Percentiles rank a stretch among this genome's conserved stretches.
These are phyloP conservation scores for Chaetomiaceae sp. DNA, from an alignment of 2,329 filamentous ascomycete species.

Conservation along the genomic window DNA sequence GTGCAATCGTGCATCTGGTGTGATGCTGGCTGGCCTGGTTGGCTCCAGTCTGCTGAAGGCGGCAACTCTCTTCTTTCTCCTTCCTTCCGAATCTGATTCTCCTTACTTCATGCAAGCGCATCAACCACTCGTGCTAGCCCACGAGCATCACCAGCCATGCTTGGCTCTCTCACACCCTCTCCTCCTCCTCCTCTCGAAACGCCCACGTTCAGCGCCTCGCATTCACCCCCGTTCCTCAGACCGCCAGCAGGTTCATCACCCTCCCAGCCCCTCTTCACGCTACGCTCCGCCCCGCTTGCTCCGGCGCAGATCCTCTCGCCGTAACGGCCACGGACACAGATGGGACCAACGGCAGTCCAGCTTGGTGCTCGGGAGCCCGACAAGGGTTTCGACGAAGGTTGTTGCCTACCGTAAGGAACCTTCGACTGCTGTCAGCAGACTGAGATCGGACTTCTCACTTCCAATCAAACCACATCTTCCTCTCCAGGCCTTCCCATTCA, in stretches of 20 bases:
- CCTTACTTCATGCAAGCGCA: too few species aligned
- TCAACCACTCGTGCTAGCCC: too few species aligned
- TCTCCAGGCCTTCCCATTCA: too few species aligned
- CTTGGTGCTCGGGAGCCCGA: slow-evolving; percentile 21
- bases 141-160: too few species aligned
- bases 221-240: background rate
- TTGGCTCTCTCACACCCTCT: background rate
- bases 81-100: too few species aligned
- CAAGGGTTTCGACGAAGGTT: slow-evolving; percentile 27
- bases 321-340: slow-evolving; percentile 47
- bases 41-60: too few species aligned
- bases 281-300: slow-evolving; percentile 42
- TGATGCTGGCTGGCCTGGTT: too few species aligned
- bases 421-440: too few species aligned
- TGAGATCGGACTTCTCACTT: too few species aligned
- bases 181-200: background rate
- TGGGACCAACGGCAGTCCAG: slow-evolving; percentile 42
- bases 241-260: slow-evolving; percentile 24
- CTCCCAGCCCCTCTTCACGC: slow-evolving; percentile 28
- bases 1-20: too few species aligned
- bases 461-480: too few species aligned
- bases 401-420: slow-evolving; percentile 15
- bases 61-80: too few species aligned
- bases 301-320: slow-evolving; percentile 39
- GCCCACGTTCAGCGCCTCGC: background rate